These are phyloP conservation scores for Acrocalymma vagum DNA, from an alignment of 2,329 filamentous ascomycete genomes.

Conservation along the genomic window DNA sequence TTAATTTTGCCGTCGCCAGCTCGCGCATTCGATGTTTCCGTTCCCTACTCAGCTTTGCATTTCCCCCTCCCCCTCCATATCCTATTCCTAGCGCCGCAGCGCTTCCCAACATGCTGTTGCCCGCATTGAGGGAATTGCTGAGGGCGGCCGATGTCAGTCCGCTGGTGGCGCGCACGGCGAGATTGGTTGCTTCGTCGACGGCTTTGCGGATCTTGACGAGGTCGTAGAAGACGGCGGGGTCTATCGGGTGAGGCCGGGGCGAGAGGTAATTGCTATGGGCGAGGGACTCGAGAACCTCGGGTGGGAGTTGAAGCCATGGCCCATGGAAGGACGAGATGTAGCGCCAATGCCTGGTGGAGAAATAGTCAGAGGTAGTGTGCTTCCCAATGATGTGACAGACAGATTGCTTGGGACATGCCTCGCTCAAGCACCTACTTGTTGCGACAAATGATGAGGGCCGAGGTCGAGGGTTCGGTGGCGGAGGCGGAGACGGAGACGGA, in stretches of 20 bases:
- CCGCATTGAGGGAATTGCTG: slow-evolving; percentile 62
- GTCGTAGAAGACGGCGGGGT: slow-evolving; percentile 84
- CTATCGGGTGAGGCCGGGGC: slow-evolving; percentile 77
- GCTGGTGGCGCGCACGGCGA: slow-evolving; percentile 79
- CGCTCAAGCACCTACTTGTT: slow-evolving; percentile 49
- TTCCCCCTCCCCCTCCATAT: slow-evolving; percentile 63
- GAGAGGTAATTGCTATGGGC: slow-evolving; percentile 83
- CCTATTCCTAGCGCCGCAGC: slow-evolving; percentile 66
- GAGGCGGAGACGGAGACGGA: background rate
- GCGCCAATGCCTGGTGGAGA: slow-evolving; percentile 74
- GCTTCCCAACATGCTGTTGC: slow-evolving; percentile 59
- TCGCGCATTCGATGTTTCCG: slow-evolving; percentile 81
- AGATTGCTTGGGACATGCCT: slow-evolving; percentile 31
- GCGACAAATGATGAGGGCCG: slow-evolving; percentile 51
- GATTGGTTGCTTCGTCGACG: slow-evolving; percentile 80
- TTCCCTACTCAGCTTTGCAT: slow-evolving; percentile 75
- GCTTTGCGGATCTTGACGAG: slow-evolving; percentile 81
- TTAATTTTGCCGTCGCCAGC: slow-evolving; percentile 79
- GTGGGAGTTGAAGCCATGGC: slow-evolving; percentile 81
- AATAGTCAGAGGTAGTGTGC: slow-evolving; percentile 17
- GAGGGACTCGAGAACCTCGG: slow-evolving; percentile 80
- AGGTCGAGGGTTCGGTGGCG: slow-evolving; percentile 22
- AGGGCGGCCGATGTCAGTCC: slow-evolving; percentile 73
- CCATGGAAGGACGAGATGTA: slow-evolving; percentile 87
- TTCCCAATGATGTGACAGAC: slow-evolving; percentile 7